Base-by-base conservation (phyloP, 169 alveolate species). In the Eimeria sp. region DNA sequence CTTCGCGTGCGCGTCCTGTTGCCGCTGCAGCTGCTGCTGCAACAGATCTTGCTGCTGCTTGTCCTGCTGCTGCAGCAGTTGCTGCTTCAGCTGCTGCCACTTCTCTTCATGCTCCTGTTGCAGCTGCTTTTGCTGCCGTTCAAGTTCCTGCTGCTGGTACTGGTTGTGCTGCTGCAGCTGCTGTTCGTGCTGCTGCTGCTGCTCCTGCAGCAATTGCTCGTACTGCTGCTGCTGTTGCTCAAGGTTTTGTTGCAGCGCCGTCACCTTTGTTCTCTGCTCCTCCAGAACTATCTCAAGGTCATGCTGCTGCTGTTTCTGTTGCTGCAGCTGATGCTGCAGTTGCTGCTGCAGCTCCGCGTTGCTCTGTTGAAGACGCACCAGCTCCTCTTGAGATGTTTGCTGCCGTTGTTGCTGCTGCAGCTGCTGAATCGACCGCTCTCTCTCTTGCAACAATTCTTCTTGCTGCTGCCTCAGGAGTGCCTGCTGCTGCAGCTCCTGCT, bases 1-100 rank as follows among this genome's bases (percentile, higher is more conserved):
- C 61, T 54, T 54, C 16, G 13, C 83, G 49, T 16, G 57, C 27
- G 9, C 34, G 30, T 43, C 14, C 57, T 73, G 27, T 3, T 6
- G 27, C 27, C 34, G 57, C 54, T 73, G 83, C 83, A 40, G 83
- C 83, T 47, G 65, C 70, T 78, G 89, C 89, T 43, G 89, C 89
- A 47, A 22, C 58, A 9, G 54, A 6, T 43, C 65, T 18, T 18
- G 49, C 45, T 78, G 89, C 47, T 45, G 89, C 89, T 5, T 43
- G n/a, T 5, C 27, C 54, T 40, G 7, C 86, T 75, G 86, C 86
- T 75, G 86, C 57, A 34, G 54, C 25, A 34, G 83, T 25, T 73
- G 83, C 54, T 73, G 57, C 11, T 16, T 57, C 5, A 5, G n/a
- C 54, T 73, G 57, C 54, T 73, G 83, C 83, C 4, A 25, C 86